Base-by-base conservation (phyloP, 78 protist species). In the Anaeramoeba flamelloides region DNA sequence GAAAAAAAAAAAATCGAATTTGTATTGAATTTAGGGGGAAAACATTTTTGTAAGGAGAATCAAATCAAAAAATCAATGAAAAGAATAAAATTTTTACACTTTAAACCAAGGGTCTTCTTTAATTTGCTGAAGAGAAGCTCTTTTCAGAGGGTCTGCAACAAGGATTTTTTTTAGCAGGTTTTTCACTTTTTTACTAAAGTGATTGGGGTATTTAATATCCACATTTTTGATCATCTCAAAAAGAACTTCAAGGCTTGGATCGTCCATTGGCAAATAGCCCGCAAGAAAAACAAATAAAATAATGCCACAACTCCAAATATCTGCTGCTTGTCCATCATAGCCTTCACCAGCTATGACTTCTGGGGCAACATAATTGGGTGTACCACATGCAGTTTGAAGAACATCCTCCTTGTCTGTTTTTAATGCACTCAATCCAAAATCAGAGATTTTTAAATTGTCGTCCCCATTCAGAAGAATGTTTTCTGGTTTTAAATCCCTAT, bases 401-500 rank as follows among this genome's bases (percentile, higher is more conserved):
- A 86, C 77, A 0, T 8, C 38, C 17, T 53, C 69, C 8, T 8
- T 53, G n/a, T 12, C 75, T n/a, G 78, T 40, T 26, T 17, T 8
- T 65, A 82, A 75, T 34, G 85, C 36, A 34, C 85, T 36, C 32
- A 89, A 83, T 26, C 91, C 91, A 36, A 89, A 89, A 79, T 89
- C 91, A 3, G 83, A 39, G 65, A 89, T 88, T 81, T 89, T 89
- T 41, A 89, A 79, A 4, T 1, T 0, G 75, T 69, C 88, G 2
- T 76, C 0, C 75, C 39, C 80, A 78, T 87, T 85, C 33, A 88
- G 64, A n/a, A 89, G 81, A 64, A 89, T 39, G 69, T 87, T 87
- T 83, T 89, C 91, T 2, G 91, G 91, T 85, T 86, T 88, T 37
- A 83, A 40, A 37, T 83, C 86, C 12, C 86, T 40, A 79, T 83